Evolutionary conservation across 257 asterid genomes (phyloP), one percentile per base, ranked within the genome.

Genomic region (Rauvolfia tetraphylla): DNA sequence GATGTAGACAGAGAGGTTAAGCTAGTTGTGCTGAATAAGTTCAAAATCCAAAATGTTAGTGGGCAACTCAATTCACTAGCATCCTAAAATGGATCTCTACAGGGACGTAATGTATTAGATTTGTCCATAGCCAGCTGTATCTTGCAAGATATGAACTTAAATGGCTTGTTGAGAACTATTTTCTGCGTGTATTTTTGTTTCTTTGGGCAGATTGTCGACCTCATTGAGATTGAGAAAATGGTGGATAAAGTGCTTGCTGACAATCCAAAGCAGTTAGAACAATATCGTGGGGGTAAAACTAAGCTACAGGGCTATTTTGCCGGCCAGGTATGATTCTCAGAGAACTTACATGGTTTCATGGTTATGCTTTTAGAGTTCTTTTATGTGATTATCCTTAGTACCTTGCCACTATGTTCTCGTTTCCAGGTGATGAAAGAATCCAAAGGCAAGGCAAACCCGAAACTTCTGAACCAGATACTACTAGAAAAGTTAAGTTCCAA

Each of bases 271-370:
- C 98, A 92, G 85, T 81, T 95, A 78, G 93, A 87, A 78, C 97
- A 95, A 77, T 95, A 93, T 77, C 89, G 93, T 36, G 90, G 91
- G 58, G 99, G 99, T 69, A 95, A 89, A 87, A 93, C 97, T 53
- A 95, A 89, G 90, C 86, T 95, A n/a, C 93, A 91, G 83, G 98
- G 98, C 63, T 95, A 42, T 84, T 95, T 95, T 74, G 99, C 98
- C 78, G 99, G 99, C 83, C 98, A 95, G 96, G 98, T 95, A 71
- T 71, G 80, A 48, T 79, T 75, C 68, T 57, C 49, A 46, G 53
- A 49, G 27, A 73, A 77, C 57, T n/a, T 59, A 53, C 33, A 17
- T 13, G 36, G 13, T 68, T 68, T 53, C 67, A 75, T 61, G 3
- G 49, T 78, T 29, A 4, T 70, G 33, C 22, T n/a, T 25, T 67